These are phyloP conservation scores for Dioszegia aurantiaca DNA, from an alignment of 768 basidiomycete genomes.

Conservation along the genomic window DNA sequence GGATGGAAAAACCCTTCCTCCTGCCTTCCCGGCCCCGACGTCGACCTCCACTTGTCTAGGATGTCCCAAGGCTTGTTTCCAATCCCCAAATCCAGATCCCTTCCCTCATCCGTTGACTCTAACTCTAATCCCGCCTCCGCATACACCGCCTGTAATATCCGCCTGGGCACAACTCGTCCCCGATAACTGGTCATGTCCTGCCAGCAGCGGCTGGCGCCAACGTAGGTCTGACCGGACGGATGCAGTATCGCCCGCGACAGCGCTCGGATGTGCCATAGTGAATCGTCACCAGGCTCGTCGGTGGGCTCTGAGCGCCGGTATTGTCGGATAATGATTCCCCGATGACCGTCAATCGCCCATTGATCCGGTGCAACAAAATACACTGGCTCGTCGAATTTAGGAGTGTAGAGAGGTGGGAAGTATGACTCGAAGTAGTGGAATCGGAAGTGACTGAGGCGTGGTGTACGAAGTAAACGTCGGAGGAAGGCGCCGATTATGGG, in stretches of 20 bases:
- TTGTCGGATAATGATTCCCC: slow-evolving; percentile 9
- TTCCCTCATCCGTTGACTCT: neutral
- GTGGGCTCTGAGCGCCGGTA: neutral
- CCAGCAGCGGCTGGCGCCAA: neutral
- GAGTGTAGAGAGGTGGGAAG: neutral
- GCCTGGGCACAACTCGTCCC: neutral
- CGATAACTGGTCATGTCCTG: neutral
- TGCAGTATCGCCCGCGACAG: neutral
- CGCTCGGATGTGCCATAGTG: slow-evolving; percentile 2
- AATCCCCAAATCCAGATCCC: neutral
- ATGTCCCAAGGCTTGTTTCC: neutral
- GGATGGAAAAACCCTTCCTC: neutral
- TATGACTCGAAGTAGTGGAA: neutral
- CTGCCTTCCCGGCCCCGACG: neutral
- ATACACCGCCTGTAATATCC: slow-evolving; percentile 1
- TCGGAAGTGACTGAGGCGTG: neutral
- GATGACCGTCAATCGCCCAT: slow-evolving; percentile 3
- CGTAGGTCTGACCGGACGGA: neutral
- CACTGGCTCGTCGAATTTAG: neutral
- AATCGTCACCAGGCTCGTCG: neutral
- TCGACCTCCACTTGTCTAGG: neutral
- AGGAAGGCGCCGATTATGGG: neutral
- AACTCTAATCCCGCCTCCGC: neutral
- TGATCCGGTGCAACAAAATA: neutral
- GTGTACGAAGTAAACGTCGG: neutral